Percentiles rank a stretch among this genome's conserved stretches.
phyloP scores from a whole-genome alignment of 2,329 filamentous ascomycete genomes.

The Stylonectria norvegica region DNA sequence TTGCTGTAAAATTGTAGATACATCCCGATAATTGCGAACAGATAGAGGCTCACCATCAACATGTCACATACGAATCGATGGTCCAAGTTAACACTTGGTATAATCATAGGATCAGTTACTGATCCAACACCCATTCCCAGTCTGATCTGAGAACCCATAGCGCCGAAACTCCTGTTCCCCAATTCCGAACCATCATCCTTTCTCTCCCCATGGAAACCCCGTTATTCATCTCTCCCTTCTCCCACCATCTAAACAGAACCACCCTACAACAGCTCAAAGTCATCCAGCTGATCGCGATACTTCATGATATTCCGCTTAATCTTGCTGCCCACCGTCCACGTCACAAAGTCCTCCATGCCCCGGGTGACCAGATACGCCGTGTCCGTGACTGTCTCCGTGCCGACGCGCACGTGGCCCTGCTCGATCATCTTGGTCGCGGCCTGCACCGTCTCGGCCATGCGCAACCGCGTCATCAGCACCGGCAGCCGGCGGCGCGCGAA shows the following conservation, averaged over 20 bases:
- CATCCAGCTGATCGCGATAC: conserved; percentile 91
- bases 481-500: conserved; percentile 81
- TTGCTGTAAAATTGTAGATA: conserved; percentile 6
- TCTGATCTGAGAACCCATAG: conserved; percentile 7
- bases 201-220: conserved; percentile 16
- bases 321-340: conserved; percentile 94
- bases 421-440: conserved; percentile 85
- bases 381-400: conserved; percentile 86
- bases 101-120: no score
- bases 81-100: no score
- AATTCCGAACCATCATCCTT: conserved; percentile 10
- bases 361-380: conserved; percentile 85
- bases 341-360: conserved; percentile 92
- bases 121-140: no score
- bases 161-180: conserved; percentile 23
- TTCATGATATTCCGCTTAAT: conserved; percentile 95
- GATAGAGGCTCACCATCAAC: no score
- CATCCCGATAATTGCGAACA: no score
- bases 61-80: no score
- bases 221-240: conserved; percentile 13
- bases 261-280: conserved; percentile 82
- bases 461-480: conserved; percentile 83
- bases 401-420: conserved; percentile 89
- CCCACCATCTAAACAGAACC: not conserved
- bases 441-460: conserved; percentile 89